Base-by-base conservation (phyloP, 495 filamentous ascomycete species). In the Neurospora sp. region DNA sequence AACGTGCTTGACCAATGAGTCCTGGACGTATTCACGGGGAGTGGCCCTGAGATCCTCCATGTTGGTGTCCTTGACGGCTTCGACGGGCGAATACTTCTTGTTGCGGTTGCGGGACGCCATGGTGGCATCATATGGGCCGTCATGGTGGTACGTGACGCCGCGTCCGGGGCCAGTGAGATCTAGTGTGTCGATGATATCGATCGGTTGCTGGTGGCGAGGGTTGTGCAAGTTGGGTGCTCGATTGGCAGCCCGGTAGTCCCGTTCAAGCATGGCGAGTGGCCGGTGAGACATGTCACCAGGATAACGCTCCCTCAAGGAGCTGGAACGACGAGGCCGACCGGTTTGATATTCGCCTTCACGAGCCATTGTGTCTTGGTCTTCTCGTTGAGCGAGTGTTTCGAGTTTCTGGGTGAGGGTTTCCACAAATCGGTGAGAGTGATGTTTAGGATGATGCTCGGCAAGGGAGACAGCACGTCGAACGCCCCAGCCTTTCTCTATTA, bases 81-180 rank as follows among this genome's bases (percentile, higher is more conserved):
- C 93, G 16, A 98, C 80, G 0, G 96, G 96, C 83, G 92, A 78
- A 76, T 79, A 84, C 70, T 85, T 82, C 77, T 80, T 84, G 76
- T 88, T 80, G n/a, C 79, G 82, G 80, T 97, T 97, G 27, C 92
- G 84, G 37, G 92, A 87, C 7, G 89, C 81, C 65, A 92, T 85
- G 4, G 92, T 91, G 0, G 96, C 93, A 79, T 99, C 96, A 75
- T 92, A 99, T 0, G 96, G 96, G 0, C 96, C 96, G 72, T 92
- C 92, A 75, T 99, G 96, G 79, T 99, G 96, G 77, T 97, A 98
- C 3, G 84, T 81, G 9, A 80, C 82, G 20, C 85, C 84, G 3
- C 84, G 85, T 9, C 75, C 16, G 2, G 90, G 82, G 9, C 79
- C 77, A 1, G 84, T 80, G 70, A 84, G 82, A 76, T 97, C 96